Evolutionary conservation across 768 basidiomycete genomes (phyloP).

Genomic region (Boletus fagicola): DNA sequence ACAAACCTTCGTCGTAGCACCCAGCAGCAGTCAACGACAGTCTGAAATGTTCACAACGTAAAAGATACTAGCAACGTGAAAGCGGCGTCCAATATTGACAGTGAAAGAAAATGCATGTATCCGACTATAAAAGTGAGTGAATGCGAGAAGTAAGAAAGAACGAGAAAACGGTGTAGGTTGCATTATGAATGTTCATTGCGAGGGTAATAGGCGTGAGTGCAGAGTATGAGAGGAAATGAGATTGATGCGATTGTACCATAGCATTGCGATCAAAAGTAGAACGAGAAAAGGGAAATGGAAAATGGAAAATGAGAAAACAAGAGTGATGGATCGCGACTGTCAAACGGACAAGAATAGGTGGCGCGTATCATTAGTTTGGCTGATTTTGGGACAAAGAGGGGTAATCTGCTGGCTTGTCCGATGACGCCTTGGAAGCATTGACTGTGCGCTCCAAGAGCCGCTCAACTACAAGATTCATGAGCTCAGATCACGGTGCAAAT

Average conservation of each 20-base stretch:
- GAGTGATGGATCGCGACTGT: constrained; percentile 8
- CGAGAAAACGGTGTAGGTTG: constrained; percentile 27
- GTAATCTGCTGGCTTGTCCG: constrained; percentile 31
- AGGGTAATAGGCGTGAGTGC: constrained; percentile 34
- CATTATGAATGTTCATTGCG: constrained; percentile 40
- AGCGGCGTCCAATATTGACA: constrained; percentile 31
- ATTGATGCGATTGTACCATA: constrained; percentile 37
- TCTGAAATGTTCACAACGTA: constrained; percentile 3
- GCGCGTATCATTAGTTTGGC: constrained; percentile 18
- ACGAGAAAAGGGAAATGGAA: constrained; percentile 3
- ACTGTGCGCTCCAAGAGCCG: constrained; percentile 59
- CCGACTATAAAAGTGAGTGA: constrained; percentile 23
- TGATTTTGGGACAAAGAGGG: constrained; percentile 30
- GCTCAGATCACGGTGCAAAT: not conserved
- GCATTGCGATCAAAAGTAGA: constrained; percentile 34
- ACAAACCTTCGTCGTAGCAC: constrained; percentile 1
- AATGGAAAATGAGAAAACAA: not conserved
- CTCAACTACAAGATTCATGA: constrained; percentile 50
- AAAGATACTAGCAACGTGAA: constrained; percentile 21
- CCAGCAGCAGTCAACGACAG: constrained; percentile 3
- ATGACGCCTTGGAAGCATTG: constrained; percentile 24
- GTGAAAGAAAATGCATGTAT: constrained; percentile 28
- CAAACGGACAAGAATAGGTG: constrained; percentile 5
- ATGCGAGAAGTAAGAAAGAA: constrained; percentile 18
- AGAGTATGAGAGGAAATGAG: constrained; percentile 22